Evolutionary conservation across 805 yeast species (phyloP).

Genomic region (Metschnikowia gelsemii): DNA sequence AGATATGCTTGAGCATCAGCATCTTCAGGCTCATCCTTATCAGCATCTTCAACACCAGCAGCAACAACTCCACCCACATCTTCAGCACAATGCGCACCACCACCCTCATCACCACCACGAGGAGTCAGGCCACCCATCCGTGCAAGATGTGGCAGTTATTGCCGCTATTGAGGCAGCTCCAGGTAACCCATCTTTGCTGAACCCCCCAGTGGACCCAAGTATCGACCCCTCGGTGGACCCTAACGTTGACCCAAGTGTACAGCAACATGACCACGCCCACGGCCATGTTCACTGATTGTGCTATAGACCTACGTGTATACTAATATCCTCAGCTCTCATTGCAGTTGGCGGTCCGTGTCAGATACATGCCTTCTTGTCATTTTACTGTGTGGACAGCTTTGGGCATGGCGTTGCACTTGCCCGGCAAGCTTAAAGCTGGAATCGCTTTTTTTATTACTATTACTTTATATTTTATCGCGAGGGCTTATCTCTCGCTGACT

Average conservation of each 20-base stretch:
- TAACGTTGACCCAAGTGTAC: constrained; percentile 44
- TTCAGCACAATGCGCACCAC: constrained; percentile 23
- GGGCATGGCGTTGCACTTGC: neutral
- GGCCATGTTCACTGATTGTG: constrained; percentile 22
- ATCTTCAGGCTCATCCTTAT: constrained; percentile 23
- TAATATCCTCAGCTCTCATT: constrained; percentile 7
- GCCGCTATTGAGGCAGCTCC: constrained; percentile 43
- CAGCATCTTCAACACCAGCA: constrained; percentile 24
- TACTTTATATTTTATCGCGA: neutral
- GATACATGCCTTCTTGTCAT: neutral
- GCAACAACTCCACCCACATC: constrained; percentile 26
- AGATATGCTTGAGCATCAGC: constrained; percentile 25
- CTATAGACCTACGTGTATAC: constrained; percentile 13
- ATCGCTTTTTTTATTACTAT: constrained; percentile 1
- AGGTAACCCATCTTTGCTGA: constrained; percentile 26
- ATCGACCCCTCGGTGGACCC: constrained; percentile 42
- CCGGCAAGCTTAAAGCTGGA: neutral
- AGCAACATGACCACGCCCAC: constrained; percentile 42
- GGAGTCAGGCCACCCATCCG: constrained; percentile 28
- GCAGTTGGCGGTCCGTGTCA: neutral
- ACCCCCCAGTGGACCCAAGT: constrained; percentile 35
- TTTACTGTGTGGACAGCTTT: neutral
- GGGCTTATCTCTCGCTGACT: constrained; percentile 6
- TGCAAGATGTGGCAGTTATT: constrained; percentile 43
- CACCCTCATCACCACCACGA: constrained; percentile 28